Percentiles rank a stretch among this genome's conserved stretches.
phyloP scores from a whole-genome alignment of 192 early-diverging fungal species.

The Phlyctochytrium arcticum region DNA sequence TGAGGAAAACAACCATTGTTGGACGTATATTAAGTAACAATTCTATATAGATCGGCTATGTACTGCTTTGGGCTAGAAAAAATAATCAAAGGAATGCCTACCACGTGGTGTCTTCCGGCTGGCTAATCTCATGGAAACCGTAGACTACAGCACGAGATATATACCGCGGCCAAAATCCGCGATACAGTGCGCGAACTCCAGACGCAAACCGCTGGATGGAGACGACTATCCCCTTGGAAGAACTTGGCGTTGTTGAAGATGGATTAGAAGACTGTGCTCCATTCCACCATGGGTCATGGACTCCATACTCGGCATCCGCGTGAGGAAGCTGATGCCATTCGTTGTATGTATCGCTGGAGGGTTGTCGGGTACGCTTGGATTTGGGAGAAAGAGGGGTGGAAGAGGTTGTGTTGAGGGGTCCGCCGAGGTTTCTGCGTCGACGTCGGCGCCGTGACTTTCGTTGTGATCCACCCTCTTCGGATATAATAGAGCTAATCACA shows the following conservation, averaged over 20 bases:
- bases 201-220: conserved; percentile 22
- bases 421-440: neutral
- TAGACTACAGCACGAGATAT: conserved; percentile 31
- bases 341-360: neutral
- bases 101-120: conserved; percentile 15
- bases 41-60: too few relatives aligned
- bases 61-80: too few relatives aligned
- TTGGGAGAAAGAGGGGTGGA: neutral
- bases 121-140: conserved; percentile 31
- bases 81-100: too few relatives aligned
- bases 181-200: conserved; percentile 39
- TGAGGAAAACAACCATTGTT: too few relatives aligned
- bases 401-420: neutral
- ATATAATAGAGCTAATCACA: conserved; percentile 30
- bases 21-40: too few relatives aligned
- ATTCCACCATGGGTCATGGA: too few relatives aligned
- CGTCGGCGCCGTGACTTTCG: conserved; percentile 2
- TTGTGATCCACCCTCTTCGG: conserved; percentile 38
- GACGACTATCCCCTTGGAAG: conserved; percentile 1
- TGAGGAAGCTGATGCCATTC: conserved; percentile 31
- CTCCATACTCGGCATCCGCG: conserved; percentile 15
- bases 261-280: neutral
- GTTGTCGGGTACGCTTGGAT: too few relatives aligned
- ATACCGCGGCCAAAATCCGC: conserved; percentile 55
- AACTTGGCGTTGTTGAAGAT: too few relatives aligned